These are phyloP conservation scores for Melianthus villosus DNA, from an alignment of 441 rosid species.

Conservation along the genomic window DNA sequence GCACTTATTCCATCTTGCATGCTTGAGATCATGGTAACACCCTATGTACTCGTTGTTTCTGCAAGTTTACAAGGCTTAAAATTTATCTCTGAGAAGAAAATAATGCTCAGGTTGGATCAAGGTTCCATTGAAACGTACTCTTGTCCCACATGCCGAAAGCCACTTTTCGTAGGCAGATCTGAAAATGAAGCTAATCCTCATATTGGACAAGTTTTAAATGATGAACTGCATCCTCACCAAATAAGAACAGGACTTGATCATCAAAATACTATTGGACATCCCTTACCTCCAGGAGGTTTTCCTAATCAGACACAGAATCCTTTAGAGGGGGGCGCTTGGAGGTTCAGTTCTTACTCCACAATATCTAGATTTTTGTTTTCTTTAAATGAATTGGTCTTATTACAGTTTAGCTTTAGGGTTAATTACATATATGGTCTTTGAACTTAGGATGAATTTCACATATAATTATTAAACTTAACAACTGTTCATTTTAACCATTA, in stretches of 20 bases:
- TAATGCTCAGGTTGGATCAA: slow-evolving; percentile 85
- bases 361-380: not conserved
- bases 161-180: slow-evolving; percentile 56
- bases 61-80: slow-evolving; percentile 6
- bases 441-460: too few relatives aligned
- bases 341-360: slow-evolving; percentile 40
- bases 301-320: slow-evolving; percentile 48
- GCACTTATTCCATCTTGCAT: slow-evolving; percentile 92
- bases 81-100: slow-evolving; percentile 13
- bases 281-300: slow-evolving; percentile 44
- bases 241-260: slow-evolving; percentile 42
- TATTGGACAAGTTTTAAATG: slow-evolving; percentile 32
- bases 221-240: slow-evolving; percentile 76
- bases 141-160: slow-evolving; percentile 96
- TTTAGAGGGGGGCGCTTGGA: slow-evolving; percentile 58
- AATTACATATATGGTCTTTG: too few relatives aligned
- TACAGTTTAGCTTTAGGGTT: too few relatives aligned
- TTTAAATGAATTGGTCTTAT: too few relatives aligned
- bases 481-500: too few relatives aligned
- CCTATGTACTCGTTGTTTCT: slow-evolving; percentile 9
- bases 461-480: too few relatives aligned
- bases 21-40: slow-evolving; percentile 94
- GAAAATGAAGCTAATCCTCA: slow-evolving; percentile 43
- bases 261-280: slow-evolving; percentile 35
- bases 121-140: slow-evolving; percentile 81